A percentile compares a stretch with the other conserved stretches of the same genome.
Conservation (phyloP, 768 basidiomycete genomes). For the Neoboletus magnificus region DNA sequence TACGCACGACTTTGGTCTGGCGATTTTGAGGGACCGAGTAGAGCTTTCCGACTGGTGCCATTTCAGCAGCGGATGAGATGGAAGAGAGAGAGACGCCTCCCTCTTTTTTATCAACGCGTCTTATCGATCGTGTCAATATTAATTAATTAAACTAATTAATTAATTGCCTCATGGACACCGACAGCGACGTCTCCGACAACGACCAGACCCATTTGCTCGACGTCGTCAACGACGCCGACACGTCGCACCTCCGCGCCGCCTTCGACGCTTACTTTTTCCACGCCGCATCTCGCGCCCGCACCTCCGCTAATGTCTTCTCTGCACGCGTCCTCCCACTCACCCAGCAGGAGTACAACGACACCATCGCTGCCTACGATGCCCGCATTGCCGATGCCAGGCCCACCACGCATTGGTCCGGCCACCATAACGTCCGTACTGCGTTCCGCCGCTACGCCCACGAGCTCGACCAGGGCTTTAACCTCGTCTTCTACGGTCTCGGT, state of each 20-base stretch:
- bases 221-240: constrained; percentile 4
- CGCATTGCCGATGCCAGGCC: constrained; percentile 6
- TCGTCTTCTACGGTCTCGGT: constrained; percentile 86
- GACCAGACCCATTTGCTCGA: constrained; percentile 20
- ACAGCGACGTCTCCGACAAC: constrained; percentile 28
- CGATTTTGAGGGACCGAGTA: constrained; percentile 43
- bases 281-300: constrained; percentile 58
- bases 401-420: constrained; percentile 22
- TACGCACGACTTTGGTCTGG: constrained; percentile 46
- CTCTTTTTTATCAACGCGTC: constrained; percentile 24
- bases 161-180: constrained; percentile 27
- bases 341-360: constrained; percentile 52
- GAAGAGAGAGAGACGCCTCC: constrained; percentile 12
- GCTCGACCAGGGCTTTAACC: constrained; percentile 79
- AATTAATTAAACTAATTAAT: constrained; percentile 14
- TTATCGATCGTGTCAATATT: constrained; percentile 30
- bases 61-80: constrained; percentile 34
- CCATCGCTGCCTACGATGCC: constrained; percentile 28
- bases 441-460: constrained; percentile 68
- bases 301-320: constrained; percentile 80
- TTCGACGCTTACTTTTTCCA: constrained; percentile 87
- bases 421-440: constrained; percentile 23
- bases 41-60: constrained; percentile 62
- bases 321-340: constrained; percentile 67
- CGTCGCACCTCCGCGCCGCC: constrained; percentile 41